Conservation (phyloP, 2,329 filamentous ascomycete genomes). For the Colletotrichum acutatum region DNA sequence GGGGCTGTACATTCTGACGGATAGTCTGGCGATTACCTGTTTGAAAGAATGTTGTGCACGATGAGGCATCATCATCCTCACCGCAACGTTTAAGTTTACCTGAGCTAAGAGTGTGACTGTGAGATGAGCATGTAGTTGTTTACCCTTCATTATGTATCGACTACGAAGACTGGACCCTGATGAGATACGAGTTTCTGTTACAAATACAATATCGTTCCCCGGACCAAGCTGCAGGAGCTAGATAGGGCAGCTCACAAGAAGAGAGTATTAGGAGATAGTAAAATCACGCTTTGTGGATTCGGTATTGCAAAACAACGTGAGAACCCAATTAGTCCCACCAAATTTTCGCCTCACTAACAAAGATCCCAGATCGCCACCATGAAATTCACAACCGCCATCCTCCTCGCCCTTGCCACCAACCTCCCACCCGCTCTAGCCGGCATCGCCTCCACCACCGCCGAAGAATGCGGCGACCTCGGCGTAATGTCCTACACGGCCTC, state of each 20-base stretch:
- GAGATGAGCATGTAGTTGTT: background rate
- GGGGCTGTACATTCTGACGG: background rate
- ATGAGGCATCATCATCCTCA: background rate
- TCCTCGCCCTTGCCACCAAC: background rate
- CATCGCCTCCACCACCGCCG: background rate
- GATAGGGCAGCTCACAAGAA: background rate
- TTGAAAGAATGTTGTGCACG: background rate
- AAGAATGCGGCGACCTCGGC: background rate
- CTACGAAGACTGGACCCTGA: no score
- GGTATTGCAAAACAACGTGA: background rate
- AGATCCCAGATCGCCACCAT: background rate
- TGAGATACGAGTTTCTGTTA: background rate
- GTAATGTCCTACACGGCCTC: slow-evolving; percentile 1
- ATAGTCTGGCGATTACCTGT: background rate
- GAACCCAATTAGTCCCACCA: background rate
- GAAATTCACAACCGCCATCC: background rate
- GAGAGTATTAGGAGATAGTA: background rate
- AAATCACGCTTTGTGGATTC: background rate
- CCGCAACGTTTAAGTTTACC: background rate
- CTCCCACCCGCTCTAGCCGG: background rate
- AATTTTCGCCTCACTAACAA: background rate
- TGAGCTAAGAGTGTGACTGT: background rate
- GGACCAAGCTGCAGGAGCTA: background rate
- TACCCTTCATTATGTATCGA: background rate
- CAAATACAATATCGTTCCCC: background rate